Percentiles rank a stretch among this genome's conserved stretches.
These are phyloP conservation scores for Pochonia chlamydosporia DNA, from an alignment of 2,329 filamentous ascomycete genomes.

Conservation along the genomic window DNA sequence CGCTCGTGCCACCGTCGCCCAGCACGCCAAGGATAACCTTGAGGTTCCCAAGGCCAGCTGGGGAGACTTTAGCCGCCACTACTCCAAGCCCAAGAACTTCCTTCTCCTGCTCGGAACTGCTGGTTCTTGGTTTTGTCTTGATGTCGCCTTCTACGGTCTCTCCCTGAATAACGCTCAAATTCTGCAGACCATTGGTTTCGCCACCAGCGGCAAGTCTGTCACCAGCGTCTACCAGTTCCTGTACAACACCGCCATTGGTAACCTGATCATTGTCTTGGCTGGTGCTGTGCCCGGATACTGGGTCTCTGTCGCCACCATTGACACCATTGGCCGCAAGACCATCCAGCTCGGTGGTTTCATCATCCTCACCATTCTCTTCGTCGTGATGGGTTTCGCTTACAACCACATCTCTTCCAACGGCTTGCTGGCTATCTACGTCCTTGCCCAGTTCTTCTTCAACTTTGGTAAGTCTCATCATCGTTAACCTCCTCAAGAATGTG, in stretches of 20 bases:
- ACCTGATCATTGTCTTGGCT: slow-evolving; percentile 72
- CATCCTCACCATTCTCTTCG: slow-evolving; percentile 55
- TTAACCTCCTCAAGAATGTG: not conserved
- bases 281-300: slow-evolving; percentile 79
- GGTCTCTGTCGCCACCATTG: slow-evolving; percentile 69
- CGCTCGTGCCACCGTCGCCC: slow-evolving; percentile 51
- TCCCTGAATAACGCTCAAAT: slow-evolving; percentile 73
- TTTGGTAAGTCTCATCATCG: slow-evolving; percentile 30
- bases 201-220: slow-evolving; percentile 28
- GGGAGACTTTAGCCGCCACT: slow-evolving; percentile 66
- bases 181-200: slow-evolving; percentile 66
- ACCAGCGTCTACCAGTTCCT: slow-evolving; percentile 61
- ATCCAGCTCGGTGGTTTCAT: slow-evolving; percentile 64
- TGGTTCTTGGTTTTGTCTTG: slow-evolving; percentile 76
- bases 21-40: slow-evolving; percentile 47
- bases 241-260: slow-evolving; percentile 70
- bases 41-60: slow-evolving; percentile 65
- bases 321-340: slow-evolving; percentile 70
- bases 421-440: slow-evolving; percentile 49
- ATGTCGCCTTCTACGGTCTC: slow-evolving; percentile 58
- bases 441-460: slow-evolving; percentile 56
- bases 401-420: slow-evolving; percentile 44
- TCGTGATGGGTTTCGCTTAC: slow-evolving; percentile 59
- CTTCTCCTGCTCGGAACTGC: slow-evolving; percentile 73
- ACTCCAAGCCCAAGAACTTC: slow-evolving; percentile 64